phyloP scores from a whole-genome alignment of 2,329 filamentous ascomycete genomes.

The Dactylellina drechsleri region DNA sequence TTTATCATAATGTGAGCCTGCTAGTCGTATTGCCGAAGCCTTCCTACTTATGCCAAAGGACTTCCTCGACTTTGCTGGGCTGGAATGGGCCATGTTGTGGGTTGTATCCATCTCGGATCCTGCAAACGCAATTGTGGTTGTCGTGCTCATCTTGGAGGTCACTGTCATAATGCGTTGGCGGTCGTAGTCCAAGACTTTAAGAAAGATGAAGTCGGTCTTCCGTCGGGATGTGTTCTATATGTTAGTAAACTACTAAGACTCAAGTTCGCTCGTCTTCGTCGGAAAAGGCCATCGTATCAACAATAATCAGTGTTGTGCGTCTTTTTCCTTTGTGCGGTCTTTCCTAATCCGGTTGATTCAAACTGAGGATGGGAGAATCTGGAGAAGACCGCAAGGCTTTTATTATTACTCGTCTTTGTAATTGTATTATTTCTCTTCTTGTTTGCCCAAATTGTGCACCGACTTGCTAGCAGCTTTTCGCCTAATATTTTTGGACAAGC shows the following conservation, averaged over 20 bases:
- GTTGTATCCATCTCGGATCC: slow-evolving; percentile 53
- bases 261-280: slow-evolving; percentile 30
- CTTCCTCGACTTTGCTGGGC: slow-evolving; percentile 49
- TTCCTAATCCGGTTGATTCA: slow-evolving; percentile 34
- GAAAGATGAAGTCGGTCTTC: slow-evolving; percentile 22
- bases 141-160: slow-evolving; percentile 49
- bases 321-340: neutral
- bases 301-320: slow-evolving; percentile 19
- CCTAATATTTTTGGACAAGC: slow-evolving; percentile 51
- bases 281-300: slow-evolving; percentile 42
- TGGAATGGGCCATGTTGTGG: slow-evolving; percentile 30
- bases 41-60: slow-evolving; percentile 55
- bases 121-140: slow-evolving; percentile 51
- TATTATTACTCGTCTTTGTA: slow-evolving; percentile 24
- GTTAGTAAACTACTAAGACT: slow-evolving; percentile 40
- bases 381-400: slow-evolving; percentile 37
- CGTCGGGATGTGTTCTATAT: slow-evolving; percentile 17
- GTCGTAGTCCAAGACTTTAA: slow-evolving; percentile 18
- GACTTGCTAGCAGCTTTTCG: slow-evolving; percentile 50
- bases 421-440: slow-evolving; percentile 18
- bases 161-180: slow-evolving; percentile 43
- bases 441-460: slow-evolving; percentile 22
- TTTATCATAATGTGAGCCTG: slow-evolving; percentile 31
- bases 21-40: slow-evolving; percentile 45
- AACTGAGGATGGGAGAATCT: slow-evolving; percentile 33